A percentile compares a stretch with the other conserved stretches of the same genome.
These are phyloP conservation scores for Closterium sp. DNA, from an alignment of 139 green algal genomes.

Conservation along the genomic window DNA sequence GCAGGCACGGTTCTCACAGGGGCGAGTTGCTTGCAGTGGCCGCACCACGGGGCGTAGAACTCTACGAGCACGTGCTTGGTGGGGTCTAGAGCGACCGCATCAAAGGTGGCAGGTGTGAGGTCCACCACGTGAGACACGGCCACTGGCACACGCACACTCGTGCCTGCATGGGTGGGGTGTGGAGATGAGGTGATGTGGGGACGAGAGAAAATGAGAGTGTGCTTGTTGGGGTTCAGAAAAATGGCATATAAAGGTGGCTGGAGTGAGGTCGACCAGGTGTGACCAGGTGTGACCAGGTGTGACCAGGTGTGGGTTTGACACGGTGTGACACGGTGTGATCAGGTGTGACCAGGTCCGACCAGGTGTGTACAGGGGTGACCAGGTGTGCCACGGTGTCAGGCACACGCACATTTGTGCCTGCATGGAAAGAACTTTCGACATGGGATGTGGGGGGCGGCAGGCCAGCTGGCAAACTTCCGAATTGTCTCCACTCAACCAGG, in stretches of 20 bases:
- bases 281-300: too few species aligned
- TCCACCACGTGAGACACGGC: background rate
- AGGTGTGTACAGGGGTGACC: too few species aligned
- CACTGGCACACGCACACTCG: background rate
- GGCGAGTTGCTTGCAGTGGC: too few species aligned
- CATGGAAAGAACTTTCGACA: background rate
- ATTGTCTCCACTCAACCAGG: background rate
- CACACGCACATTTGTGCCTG: constrained; percentile 34
- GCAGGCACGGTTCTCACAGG: too few species aligned
- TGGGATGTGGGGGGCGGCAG: background rate
- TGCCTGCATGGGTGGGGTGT: background rate
- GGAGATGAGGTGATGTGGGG: background rate
- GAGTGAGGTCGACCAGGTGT: constrained; percentile 15
- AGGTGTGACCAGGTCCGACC: too few species aligned
- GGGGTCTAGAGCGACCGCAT: background rate
- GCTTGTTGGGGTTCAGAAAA: constrained; percentile 43
- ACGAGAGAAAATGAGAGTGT: constrained; percentile 19
- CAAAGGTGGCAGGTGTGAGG: background rate
- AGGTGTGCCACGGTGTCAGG: constrained; percentile 29
- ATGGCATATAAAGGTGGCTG: constrained; percentile 42
- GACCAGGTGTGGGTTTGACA: too few species aligned
- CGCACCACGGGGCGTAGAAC: too few species aligned
- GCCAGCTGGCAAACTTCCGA: background rate
- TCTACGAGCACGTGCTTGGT: too few species aligned
- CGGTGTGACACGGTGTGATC: too few species aligned